Conservation (phyloP, 306 rosid species). For the Acacia confusa region DNA sequence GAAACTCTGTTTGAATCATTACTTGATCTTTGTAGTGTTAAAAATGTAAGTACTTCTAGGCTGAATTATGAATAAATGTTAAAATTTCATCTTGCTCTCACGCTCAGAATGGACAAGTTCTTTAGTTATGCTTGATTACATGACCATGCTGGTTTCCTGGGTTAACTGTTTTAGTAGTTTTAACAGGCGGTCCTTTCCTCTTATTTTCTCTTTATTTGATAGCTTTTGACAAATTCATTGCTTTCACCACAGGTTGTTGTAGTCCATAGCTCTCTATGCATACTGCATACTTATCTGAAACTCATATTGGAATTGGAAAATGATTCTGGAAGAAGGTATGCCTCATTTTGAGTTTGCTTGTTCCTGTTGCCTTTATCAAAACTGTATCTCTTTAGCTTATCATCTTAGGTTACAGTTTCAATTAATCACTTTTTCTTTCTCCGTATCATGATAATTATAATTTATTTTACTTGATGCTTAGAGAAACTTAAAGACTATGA, state of each 20-base stretch:
- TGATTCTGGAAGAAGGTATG: conserved; percentile 65
- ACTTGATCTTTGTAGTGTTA: conserved; percentile 67
- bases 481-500: background rate
- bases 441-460: conserved; percentile 18
- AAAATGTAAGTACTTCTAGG: conserved; percentile 66
- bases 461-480: conserved; percentile 19
- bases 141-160: conserved; percentile 7
- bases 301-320: conserved; percentile 50
- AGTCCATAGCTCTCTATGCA: conserved; percentile 63
- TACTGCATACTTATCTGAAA: conserved; percentile 70
- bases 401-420: conserved; percentile 14
- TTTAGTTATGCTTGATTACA: conserved; percentile 13
- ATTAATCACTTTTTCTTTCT: conserved; percentile 21
- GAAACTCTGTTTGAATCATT: conserved; percentile 72
- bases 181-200: conserved; percentile 10
- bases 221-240: conserved; percentile 25
- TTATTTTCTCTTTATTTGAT: conserved; percentile 16
- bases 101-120: conserved; percentile 2
- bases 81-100: conserved; percentile 12
- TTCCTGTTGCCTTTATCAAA: conserved; percentile 28
- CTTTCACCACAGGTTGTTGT: conserved; percentile 56
- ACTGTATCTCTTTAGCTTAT: conserved; percentile 1
- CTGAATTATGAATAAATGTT: conserved; percentile 21
- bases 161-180: conserved; percentile 17
- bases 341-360: background rate